A percentile compares a stretch with the other conserved stretches of the same genome.
phyloP scores from a whole-genome alignment of 2,329 filamentous ascomycete genomes.

The Pezicula carpinea region DNA sequence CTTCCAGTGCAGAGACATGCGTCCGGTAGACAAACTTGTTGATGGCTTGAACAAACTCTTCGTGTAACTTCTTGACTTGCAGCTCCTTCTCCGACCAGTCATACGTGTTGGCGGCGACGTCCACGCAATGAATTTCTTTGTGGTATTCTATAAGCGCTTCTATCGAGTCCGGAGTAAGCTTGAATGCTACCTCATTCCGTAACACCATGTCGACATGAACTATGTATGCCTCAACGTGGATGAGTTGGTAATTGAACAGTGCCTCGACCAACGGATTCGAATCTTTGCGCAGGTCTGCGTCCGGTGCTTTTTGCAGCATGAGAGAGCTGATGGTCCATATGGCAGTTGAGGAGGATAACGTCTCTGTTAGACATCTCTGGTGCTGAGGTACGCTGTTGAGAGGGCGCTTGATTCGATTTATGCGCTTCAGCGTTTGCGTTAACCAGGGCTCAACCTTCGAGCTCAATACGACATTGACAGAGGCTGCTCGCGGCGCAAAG shows the following conservation, averaged over 20 bases:
- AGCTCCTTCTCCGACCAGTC: conserved; percentile 96
- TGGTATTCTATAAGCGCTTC: conserved; percentile 91
- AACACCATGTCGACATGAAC: conserved; percentile 99
- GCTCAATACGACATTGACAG: conserved; percentile 89
- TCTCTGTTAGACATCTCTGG: conserved; percentile 92
- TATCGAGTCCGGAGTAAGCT: conserved; percentile 92
- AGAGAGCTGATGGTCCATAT: conserved; percentile 93
- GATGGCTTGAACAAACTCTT: conserved; percentile 92
- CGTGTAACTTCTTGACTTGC: conserved; percentile 94
- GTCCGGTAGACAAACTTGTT: conserved; percentile 97
- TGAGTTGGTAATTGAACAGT: conserved; percentile 85
- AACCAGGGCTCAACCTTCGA: conserved; percentile 95
- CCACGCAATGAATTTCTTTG: conserved; percentile 89
- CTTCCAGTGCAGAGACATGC: conserved; percentile 82
- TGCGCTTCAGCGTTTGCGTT: conserved; percentile 92
- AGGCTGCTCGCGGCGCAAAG: conserved; percentile 85
- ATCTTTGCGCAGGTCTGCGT: conserved; percentile 78
- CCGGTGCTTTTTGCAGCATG: conserved; percentile 86
- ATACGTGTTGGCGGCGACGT: conserved; percentile 84
- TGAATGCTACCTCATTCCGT: conserved; percentile 95
- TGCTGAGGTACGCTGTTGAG: conserved; percentile 96
- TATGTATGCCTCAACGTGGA: conserved; percentile 95
- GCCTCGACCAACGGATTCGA: conserved; percentile 79
- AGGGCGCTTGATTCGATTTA: conserved; percentile 93
- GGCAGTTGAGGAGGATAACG: conserved; percentile 79